Base-by-base conservation (phyloP, 192 early-diverging fungal species). In the Martensiomyces pterosporus region DNA sequence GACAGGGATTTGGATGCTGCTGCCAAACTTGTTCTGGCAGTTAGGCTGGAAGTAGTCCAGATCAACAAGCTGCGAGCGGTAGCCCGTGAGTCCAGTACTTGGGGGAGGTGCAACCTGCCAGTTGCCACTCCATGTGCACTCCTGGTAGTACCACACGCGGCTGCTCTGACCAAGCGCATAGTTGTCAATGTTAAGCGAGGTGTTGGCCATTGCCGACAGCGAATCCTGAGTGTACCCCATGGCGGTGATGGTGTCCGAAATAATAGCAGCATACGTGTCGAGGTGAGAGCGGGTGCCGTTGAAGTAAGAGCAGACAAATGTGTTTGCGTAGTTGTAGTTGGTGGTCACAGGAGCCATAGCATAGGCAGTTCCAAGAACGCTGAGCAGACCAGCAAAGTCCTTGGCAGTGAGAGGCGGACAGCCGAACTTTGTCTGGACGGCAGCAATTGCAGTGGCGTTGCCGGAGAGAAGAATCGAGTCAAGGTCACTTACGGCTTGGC, bases 101-200 rank as follows among this genome's bases (percentile, higher is more conserved):
- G 35, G 51, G 0, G 64, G 53, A 1, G 62, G 42, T 23, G 64
- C 60, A 16, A 54, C 51, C 49, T 79, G 80, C 41, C 77, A 79
- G 59, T 82, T 83, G 0, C 79, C 84, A 22, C 79, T 77, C 63
- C 84, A 80, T 41, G 70, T 81, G 39, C 84, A 86, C 15, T 52
- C 65, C 39, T 83, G 84, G 42, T 77, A 86, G 24, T 65, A 68
- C 76, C 76, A 79, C 47, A 67, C 50, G 34, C 44, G 64, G 36
- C 67, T 47, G 0, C 22, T 15, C 51, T 71, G 67, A 2, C 55
- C 60, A 24, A 64, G 44, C 2, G 67, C 48, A 39, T 71, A 64
- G 48, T 71, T 59, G 38, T 50, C 49, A 21, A 47, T 42, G 27
- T 47, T 47, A 18, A 56, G 47, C 12, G 43, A 55, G 2, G 67